A percentile compares a stretch with the other conserved stretches of the same genome.
Evolutionary conservation across 371 early-diverging fungal genomes (phyloP).

Genomic region (Apophysomyces elegans): DNA sequence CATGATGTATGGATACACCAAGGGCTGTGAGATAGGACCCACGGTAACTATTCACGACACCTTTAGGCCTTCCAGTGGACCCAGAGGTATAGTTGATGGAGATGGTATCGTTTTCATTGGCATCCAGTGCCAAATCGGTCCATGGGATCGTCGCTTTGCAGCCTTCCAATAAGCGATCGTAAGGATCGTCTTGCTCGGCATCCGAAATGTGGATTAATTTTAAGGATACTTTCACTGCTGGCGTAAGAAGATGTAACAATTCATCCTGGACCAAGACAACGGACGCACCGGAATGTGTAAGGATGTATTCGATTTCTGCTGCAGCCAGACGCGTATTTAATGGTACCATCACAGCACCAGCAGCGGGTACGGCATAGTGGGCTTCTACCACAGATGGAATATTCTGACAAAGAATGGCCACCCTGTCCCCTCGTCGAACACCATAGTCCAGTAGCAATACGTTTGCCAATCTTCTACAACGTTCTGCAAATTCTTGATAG

Average conservation of each 20-base stretch:
- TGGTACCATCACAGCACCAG: slow-evolving; percentile 64
- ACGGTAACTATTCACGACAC: slow-evolving; percentile 44
- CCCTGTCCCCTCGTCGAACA: slow-evolving; percentile 44
- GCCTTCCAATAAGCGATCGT: slow-evolving; percentile 49
- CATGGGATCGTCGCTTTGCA: slow-evolving; percentile 29
- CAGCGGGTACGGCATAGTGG: slow-evolving; percentile 66
- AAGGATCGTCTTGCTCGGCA: slow-evolving; percentile 28
- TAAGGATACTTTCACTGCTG: slow-evolving; percentile 8
- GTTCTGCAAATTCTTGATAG: slow-evolving; percentile 46
- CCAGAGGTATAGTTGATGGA: slow-evolving; percentile 71
- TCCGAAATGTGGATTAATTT: slow-evolving; percentile 30
- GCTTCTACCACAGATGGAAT: slow-evolving; percentile 65
- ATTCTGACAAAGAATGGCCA: slow-evolving; percentile 67
- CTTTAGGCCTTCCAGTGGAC: slow-evolving; percentile 70
- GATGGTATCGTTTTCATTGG: slow-evolving; percentile 57
- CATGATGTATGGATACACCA: slow-evolving; percentile 54
- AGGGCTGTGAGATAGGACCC: slow-evolving; percentile 63
- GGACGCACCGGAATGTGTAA: slow-evolving; percentile 58
- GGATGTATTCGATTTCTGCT: slow-evolving; percentile 66
- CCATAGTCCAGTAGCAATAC: slow-evolving; percentile 32
- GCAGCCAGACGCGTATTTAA: slow-evolving; percentile 67
- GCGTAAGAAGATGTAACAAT: slow-evolving; percentile 25
- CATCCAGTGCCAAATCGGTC: slow-evolving; percentile 52
- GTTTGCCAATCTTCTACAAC: slow-evolving; percentile 49
- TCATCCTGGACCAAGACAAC: slow-evolving; percentile 63